These are phyloP conservation scores for Melastoma candidum DNA, from an alignment of 441 rosid genomes.

Conservation along the genomic window DNA sequence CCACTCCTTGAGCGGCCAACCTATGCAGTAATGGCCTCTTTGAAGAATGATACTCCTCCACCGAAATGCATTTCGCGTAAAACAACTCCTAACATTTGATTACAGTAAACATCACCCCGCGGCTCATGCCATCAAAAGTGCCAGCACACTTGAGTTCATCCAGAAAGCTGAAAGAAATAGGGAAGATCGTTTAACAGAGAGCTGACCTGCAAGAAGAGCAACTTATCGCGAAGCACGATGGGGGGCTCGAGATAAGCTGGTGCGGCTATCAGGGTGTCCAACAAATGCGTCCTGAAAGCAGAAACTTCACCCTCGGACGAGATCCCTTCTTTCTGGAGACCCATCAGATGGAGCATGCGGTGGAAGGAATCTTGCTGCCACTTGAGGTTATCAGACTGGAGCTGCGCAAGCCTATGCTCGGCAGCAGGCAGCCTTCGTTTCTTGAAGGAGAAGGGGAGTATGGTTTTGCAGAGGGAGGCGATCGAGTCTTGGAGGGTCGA, in stretches of 20 bases:
- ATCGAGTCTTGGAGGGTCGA: slow-evolving; percentile 70
- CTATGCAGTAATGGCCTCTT: slow-evolving; percentile 64
- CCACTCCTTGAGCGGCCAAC: slow-evolving; percentile 61
- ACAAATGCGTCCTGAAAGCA: slow-evolving; percentile 48
- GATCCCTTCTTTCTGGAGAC: slow-evolving; percentile 56
- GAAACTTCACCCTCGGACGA: slow-evolving; percentile 41
- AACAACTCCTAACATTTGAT: slow-evolving; percentile 36
- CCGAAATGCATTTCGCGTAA: slow-evolving; percentile 59
- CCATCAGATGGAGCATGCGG: slow-evolving; percentile 65
- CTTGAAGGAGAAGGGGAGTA: slow-evolving; percentile 65
- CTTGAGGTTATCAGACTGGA: slow-evolving; percentile 62
- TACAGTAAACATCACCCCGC: not conserved
- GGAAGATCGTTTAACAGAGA: not conserved
- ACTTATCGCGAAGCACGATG: slow-evolving; percentile 41
- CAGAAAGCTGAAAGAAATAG: not conserved
- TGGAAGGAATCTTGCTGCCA: slow-evolving; percentile 82
- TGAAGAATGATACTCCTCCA: slow-evolving; percentile 60
- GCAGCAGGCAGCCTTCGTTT: slow-evolving; percentile 39
- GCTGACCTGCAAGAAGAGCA: slow-evolving; percentile 61
- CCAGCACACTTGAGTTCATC: too few species aligned
- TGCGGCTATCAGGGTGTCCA: slow-evolving; percentile 48
- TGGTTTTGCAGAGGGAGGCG: slow-evolving; percentile 64
- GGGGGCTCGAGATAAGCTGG: slow-evolving; percentile 45
- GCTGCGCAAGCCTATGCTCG: slow-evolving; percentile 43
- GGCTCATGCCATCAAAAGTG: too few species aligned